phyloP scores from a whole-genome alignment of 2,329 filamentous ascomycete species.

The Ophiostoma ulmi region DNA sequence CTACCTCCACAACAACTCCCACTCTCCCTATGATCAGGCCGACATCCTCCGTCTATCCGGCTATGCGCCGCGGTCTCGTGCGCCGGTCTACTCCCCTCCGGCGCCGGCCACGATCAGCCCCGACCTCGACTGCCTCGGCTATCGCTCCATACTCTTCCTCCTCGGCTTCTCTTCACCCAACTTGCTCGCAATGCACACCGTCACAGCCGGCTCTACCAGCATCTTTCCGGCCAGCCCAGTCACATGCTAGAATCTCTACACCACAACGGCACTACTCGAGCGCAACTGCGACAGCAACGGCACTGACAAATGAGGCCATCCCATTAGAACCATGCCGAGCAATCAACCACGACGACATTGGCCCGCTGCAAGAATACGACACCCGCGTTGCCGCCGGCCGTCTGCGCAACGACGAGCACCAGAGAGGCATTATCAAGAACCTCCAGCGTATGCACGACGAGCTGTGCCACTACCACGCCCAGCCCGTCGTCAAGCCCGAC shows the following conservation, averaged over 20 bases:
- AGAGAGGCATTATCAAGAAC: conserved; percentile 79
- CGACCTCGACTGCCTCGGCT: background rate
- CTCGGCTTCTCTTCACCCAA: background rate
- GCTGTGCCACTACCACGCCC: conserved; percentile 67
- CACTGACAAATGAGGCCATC: background rate
- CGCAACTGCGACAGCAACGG: conserved; percentile 25
- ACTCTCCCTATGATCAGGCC: conserved; percentile 21
- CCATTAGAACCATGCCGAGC: background rate
- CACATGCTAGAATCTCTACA: conserved; percentile 25
- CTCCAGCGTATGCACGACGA: conserved; percentile 86
- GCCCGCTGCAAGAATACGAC: conserved; percentile 86
- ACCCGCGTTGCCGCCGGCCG: conserved; percentile 66
- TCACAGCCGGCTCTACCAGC: background rate
- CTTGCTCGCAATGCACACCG: conserved; percentile 24
- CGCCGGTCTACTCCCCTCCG: conserved; percentile 21
- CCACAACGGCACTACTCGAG: conserved; percentile 23
- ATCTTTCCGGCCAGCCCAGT: background rate
- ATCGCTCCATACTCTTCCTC: background rate
- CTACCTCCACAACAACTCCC: background rate
- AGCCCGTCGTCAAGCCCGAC: conserved; percentile 68
- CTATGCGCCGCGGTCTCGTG: conserved; percentile 24
- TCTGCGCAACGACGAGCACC: conserved; percentile 82
- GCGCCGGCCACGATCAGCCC: conserved; percentile 12
- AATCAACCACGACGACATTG: conserved; percentile 37
- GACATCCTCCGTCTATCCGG: conserved; percentile 19